Conservation (phyloP, 441 rosid genomes). For the Francoa sonchifolia region DNA sequence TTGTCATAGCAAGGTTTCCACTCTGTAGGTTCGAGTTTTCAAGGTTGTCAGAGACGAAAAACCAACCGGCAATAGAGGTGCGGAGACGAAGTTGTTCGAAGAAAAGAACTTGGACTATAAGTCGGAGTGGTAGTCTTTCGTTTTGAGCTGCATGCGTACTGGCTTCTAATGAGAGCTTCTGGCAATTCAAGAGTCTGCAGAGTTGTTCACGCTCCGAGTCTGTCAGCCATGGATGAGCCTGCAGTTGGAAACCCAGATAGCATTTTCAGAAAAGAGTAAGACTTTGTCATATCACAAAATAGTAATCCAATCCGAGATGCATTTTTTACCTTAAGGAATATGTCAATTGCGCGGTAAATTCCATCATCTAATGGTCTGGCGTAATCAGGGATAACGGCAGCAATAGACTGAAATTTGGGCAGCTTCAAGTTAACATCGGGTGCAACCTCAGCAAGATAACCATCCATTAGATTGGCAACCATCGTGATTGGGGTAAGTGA, state of each 20-base stretch:
- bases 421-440: conserved; percentile 78
- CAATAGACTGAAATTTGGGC: conserved; percentile 61
- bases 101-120: too few species aligned
- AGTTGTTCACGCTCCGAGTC: conserved; percentile 74
- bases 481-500: conserved; percentile 40
- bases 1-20: conserved; percentile 29
- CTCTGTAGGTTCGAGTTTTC: conserved; percentile 27
- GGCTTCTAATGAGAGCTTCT: conserved; percentile 86
- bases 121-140: conserved; percentile 80
- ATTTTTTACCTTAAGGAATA: conserved; percentile 61
- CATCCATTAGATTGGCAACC: conserved; percentile 74
- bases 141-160: conserved; percentile 93
- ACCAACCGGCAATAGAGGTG: conserved; percentile 64
- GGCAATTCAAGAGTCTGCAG: conserved; percentile 74
- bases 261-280: background rate
- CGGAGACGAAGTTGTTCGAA: conserved; percentile 85
- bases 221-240: conserved; percentile 91
- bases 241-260: conserved; percentile 11
- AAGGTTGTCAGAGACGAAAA: conserved; percentile 49
- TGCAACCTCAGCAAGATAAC: conserved; percentile 82
- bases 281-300: background rate
- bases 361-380: conserved; percentile 81
- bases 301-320: too few species aligned
- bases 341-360: conserved; percentile 78
- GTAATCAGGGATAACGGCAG: conserved; percentile 59